Conservation (phyloP, 257 asterid species). For the Solanum etuberosum region DNA sequence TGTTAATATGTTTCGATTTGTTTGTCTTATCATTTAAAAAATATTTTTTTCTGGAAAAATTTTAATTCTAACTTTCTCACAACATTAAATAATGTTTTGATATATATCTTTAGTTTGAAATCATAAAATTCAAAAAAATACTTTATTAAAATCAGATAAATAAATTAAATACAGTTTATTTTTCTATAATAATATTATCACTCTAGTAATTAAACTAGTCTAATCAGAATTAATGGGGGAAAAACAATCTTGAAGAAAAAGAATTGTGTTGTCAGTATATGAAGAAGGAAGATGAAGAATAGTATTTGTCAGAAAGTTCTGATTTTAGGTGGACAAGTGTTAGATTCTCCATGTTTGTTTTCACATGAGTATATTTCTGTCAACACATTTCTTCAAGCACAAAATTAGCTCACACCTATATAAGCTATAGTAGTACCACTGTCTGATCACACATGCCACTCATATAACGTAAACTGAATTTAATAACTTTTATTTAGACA, state of each 20-base stretch:
- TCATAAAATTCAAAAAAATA: background rate
- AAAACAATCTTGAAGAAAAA: background rate
- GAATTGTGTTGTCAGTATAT: background rate
- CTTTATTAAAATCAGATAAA: no score
- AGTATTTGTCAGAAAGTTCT: background rate
- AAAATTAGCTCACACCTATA: background rate
- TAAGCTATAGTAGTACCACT: background rate
- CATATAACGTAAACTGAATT: slow-evolving; percentile 2
- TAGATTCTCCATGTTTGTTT: background rate
- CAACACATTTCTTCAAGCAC: background rate
- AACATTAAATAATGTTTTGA: background rate
- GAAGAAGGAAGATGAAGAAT: background rate
- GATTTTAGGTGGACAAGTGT: background rate
- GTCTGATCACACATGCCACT: slow-evolving; percentile 1
- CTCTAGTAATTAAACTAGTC: background rate
- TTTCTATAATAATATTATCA: no score
- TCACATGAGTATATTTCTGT: background rate
- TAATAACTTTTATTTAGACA: no score
- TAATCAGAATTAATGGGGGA: background rate
- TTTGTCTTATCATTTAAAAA: no score
- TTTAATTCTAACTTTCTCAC: background rate
- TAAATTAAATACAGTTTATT: no score
- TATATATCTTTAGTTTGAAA: background rate
- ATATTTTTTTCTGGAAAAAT: no score
- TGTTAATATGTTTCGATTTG: no score